Base-by-base conservation (phyloP, 2,329 filamentous ascomycete species). In the Penicillium sp. region DNA sequence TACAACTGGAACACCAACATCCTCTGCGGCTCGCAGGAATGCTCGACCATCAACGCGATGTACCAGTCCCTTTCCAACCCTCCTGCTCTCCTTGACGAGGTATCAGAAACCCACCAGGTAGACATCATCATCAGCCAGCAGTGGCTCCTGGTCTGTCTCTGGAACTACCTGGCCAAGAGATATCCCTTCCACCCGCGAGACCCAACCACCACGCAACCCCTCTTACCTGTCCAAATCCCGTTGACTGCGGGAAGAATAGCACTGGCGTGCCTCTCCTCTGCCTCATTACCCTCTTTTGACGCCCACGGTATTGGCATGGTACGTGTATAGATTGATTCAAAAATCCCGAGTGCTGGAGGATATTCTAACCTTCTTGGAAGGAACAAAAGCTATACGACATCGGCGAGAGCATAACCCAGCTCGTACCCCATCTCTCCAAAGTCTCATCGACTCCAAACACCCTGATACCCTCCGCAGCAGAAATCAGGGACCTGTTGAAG, bases 231-330 rank as follows among this genome's bases (percentile, higher is more conserved):
- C 13, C 53, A 47, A 7, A 47, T 56, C 41, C 53, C 53, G 3
- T 21, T 56, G 15, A 30, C 47, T 15, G 53, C 53, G 4, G 53
- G 38, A 21, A 56, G 38, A 41, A 7, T 13, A 5, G 53, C 53
- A 11, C 53, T 56, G 35, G 41, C 29, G 35, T 56, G 53, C 53
- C 53, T 56, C 38, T 56, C 53, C 38, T 56, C 53, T 29, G 53
- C 38, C 17, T 56, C 53, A 3, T 26, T 56, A 21, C 38, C 53
- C 38, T 56, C 53, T 7, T 11, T 56, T 29, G 53, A 56, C 21
- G 53, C 53, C 19, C 53, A 56, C 15, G 53, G 53, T 21, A 56
- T 56, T 47, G 53, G 53, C 21, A 56, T 56, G 53, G 53, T 56
- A 56, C 35, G 53, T 31, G n/a, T n/a, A n/a, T n/a, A n/a, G n/a